These are phyloP conservation scores for Candida namnaoensis DNA, from an alignment of 805 yeast genomes.

Conservation along the genomic window DNA sequence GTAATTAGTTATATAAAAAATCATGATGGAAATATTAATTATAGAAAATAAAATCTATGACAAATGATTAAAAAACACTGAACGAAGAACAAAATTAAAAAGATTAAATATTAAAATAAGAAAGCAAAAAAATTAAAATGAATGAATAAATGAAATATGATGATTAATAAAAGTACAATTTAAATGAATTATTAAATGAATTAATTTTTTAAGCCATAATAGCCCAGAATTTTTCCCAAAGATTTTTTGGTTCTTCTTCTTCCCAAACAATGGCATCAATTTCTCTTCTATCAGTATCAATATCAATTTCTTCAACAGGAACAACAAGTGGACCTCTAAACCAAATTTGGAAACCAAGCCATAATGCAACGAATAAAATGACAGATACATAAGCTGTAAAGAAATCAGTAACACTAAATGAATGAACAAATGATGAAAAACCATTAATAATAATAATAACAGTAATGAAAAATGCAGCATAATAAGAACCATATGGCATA, in stretches of 20 bases:
- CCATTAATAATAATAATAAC: constrained; percentile 68
- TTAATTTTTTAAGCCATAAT: constrained; percentile 20
- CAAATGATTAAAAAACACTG: no score
- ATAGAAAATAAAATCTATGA: no score
- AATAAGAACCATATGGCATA: constrained; percentile 63
- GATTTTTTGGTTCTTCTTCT: constrained; percentile 37
- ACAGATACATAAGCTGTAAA: constrained; percentile 68
- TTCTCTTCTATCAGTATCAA: constrained; percentile 58
- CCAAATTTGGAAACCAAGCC: constrained; percentile 44
- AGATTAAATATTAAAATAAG: no score
- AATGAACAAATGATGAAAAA: constrained; percentile 47
- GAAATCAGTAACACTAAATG: constrained; percentile 45
- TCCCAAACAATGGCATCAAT: constrained; percentile 54
- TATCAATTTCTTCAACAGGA: constrained; percentile 55
- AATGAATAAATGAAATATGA: neutral
- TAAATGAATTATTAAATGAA: neutral
- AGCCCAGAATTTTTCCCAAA: constrained; percentile 51
- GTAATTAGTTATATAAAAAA: no score
- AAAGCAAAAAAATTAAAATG: neutral
- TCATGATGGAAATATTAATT: no score
- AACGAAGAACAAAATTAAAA: no score
- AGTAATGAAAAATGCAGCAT: constrained; percentile 44
- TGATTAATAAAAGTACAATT: neutral
- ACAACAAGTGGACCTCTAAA: constrained; percentile 39
- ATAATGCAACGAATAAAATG: constrained; percentile 46